phyloP scores from a whole-genome alignment of 2,329 filamentous ascomycete species.

The Alternaria burnsii region DNA sequence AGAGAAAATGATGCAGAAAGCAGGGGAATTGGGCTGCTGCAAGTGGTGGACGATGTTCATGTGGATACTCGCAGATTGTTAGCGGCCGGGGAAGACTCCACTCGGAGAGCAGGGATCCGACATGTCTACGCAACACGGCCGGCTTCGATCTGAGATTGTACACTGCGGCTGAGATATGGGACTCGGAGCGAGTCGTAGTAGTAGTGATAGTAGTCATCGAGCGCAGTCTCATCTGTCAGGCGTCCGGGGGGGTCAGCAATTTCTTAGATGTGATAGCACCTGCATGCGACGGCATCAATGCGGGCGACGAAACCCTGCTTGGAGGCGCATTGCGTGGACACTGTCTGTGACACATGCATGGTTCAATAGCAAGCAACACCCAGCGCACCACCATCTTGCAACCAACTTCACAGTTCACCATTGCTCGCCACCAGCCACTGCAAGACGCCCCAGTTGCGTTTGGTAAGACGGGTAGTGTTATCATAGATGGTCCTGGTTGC shows the following conservation, averaged over 20 bases:
- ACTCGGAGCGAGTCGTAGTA: background rate
- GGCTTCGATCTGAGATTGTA: background rate
- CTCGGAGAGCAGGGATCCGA: conserved; percentile 9
- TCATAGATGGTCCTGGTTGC: conserved; percentile 7
- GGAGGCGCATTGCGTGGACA: conserved; percentile 6
- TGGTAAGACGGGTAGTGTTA: background rate
- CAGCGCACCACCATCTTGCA: background rate
- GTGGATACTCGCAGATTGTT: conserved; percentile 12
- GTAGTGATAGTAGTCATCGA: background rate
- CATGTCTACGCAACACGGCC: background rate
- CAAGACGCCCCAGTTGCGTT: background rate
- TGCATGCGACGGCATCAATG: conserved; percentile 12
- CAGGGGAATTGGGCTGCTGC: conserved; percentile 19
- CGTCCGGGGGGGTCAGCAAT: conserved; percentile 8
- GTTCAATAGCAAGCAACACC: conserved; percentile 1
- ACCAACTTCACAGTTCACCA: background rate
- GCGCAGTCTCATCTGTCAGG: background rate
- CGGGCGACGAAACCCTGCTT: conserved; percentile 10
- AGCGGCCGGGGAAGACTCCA: conserved; percentile 28
- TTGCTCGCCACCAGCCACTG: background rate
- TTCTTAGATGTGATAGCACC: conserved; percentile 1
- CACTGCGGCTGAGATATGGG: background rate
- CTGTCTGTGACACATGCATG: conserved; percentile 5
- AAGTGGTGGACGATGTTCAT: conserved; percentile 10
- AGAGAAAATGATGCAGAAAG: conserved; percentile 13